phyloP scores from a whole-genome alignment of 2,329 filamentous ascomycete species.

The Tolypocladium amazonense region DNA sequence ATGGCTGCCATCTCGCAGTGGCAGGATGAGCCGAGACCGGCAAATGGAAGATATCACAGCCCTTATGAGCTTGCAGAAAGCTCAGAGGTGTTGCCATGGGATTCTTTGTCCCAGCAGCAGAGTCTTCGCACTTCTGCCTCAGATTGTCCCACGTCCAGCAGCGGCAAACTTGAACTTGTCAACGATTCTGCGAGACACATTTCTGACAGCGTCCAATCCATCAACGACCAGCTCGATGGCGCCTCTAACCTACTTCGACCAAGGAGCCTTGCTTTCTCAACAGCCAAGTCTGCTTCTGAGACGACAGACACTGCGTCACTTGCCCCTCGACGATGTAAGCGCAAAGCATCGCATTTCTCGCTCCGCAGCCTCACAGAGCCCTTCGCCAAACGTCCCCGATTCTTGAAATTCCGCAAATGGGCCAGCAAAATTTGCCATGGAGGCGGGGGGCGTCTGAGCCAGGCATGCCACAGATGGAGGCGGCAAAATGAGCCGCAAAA shows the following conservation, averaged over 20 bases:
- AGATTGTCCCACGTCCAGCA: neutral
- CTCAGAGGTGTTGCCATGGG: slow-evolving; percentile 12
- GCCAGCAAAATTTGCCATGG: slow-evolving; percentile 15
- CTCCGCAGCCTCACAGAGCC: slow-evolving; percentile 15
- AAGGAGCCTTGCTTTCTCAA: slow-evolving; percentile 8
- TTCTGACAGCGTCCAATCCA: slow-evolving; percentile 1
- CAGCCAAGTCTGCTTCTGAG: neutral
- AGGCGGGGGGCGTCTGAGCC: slow-evolving; percentile 13
- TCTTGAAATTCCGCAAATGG: slow-evolving; percentile 16
- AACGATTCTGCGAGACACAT: neutral
- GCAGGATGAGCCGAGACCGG: slow-evolving; percentile 11
- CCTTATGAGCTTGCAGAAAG: slow-evolving; percentile 16
- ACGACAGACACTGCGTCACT: slow-evolving; percentile 2
- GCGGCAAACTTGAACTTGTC: neutral
- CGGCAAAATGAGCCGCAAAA: slow-evolving; percentile 13
- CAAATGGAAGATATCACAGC: slow-evolving; percentile 10
- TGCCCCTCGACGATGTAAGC: slow-evolving; percentile 13
- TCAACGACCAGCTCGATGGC: slow-evolving; percentile 14
- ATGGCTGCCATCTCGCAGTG: slow-evolving; percentile 13
- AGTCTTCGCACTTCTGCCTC: neutral
- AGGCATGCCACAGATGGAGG: slow-evolving; percentile 15
- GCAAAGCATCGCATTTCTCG: slow-evolving; percentile 20
- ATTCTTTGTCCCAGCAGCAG: slow-evolving; percentile 9
- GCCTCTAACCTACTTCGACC: slow-evolving; percentile 6
- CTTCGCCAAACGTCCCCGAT: slow-evolving; percentile 13